Base-by-base conservation (phyloP, 129 eudicot genomes). In the Arctium lappa region DNA sequence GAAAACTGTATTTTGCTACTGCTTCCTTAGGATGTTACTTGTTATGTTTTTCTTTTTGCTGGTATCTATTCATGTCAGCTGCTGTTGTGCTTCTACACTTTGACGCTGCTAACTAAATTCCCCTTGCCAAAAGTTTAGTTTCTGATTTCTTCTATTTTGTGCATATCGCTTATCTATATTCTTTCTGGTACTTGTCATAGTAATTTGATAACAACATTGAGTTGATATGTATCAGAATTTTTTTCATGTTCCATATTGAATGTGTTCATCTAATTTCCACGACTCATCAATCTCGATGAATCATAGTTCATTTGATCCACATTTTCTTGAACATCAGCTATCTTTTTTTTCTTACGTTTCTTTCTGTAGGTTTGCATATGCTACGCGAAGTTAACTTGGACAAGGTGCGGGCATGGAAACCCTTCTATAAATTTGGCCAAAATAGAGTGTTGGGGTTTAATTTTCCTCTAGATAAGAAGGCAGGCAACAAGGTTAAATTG, bases 391-490 rank as follows among this genome's bases (percentile, higher is more conserved):
- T 96, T 73, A 93, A 87, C 83, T 81, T 96, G 91, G 98, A 96
- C 86, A 96, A 93, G 88, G 87, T 96, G 88, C 94, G 98, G 4
- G 85, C 87, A 18, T 96, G 99, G 99, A 96, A 96, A 85, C 89
- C 97, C 69, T 84, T 96, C 48, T 96, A 90, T 79, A 91, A 89
- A 81, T 85, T 46, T 16, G 82, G 95, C 42, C 91, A 93, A 88
- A 86, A 84, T 42, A 86, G 92, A 83, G 90, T 82, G n/a, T 71
- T 96, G 75, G 96, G 98, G 78, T 84, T 85, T 75, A 88, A 82
- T 73, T 87, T 90, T 75, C 88, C 94, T 3, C 62, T 75, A 56
- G 88, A 89, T 62, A 89, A 86, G 85, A 89, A 80, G 75, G 85
- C 82, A 37, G 92, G 85, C 62, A 85, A 80, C 39, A 84, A 85